Base-by-base conservation (phyloP, 148 eudicot genomes). In the Tetragonia tetragonoides region DNA sequence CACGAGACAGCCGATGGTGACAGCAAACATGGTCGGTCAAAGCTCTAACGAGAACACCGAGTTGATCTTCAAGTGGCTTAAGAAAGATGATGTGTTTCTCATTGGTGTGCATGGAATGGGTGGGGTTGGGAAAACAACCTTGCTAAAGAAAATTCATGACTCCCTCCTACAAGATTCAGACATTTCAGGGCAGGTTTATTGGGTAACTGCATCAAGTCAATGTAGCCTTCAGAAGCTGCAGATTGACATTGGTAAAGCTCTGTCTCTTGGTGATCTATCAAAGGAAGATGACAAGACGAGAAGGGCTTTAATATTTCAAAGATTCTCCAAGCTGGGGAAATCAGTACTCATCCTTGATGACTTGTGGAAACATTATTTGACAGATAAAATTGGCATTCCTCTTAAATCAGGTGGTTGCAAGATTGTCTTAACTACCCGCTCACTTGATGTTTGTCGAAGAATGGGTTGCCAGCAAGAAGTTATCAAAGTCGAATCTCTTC, bases 81-180 rank as follows among this genome's bases (percentile, higher is more conserved):
- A 16, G 2, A 66, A 78, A 14, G 75, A 78, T 3, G 60, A 59
- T 57, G 37, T 62, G 24, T 63, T 18, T 17, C 61, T 34, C 2
- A 71, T 78, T 61, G 80, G 80, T 21, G 28, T 78, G 59, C 69
- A 41, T 63, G 77, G 75, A 4, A 74, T 75, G 75, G 79, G 78
- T 46, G 82, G 82, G 6, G 65, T 73, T 2, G 78, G 82, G 40
- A 80, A 80, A 62, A 74, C 74, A 17, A 60, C 75, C 46, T 18
- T 80, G 18, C 11, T 62, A 20, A 69, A 51, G 66, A 74, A 75
- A 20, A 11, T 74, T 15, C 75, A 80, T 12, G 54, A 66, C 24
- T 10, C 1, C 20, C 64, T 76, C 57, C 59, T 73, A 11, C 5
- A 8, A 20, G 54, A 63, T 23, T 14, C 11, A 3, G 21, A 51